Base-by-base conservation (phyloP, 169 alveolate genomes). In the Eimeria praecox region DNA sequence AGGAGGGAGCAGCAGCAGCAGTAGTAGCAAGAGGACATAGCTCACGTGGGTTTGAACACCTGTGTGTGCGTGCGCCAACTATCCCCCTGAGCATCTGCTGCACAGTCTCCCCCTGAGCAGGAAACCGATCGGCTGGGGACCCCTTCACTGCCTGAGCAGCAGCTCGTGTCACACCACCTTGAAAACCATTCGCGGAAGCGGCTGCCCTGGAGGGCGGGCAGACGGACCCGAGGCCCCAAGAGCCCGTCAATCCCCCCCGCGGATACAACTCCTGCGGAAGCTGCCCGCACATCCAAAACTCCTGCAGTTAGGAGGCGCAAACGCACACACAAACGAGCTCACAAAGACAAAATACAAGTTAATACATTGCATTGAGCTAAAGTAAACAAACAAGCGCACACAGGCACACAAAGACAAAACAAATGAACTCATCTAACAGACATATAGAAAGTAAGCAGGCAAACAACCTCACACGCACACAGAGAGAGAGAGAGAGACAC, bases 21-120 rank as follows among this genome's bases (percentile, higher is more conserved):
- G 56, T 77, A 2, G 85, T 18, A 75, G 33, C 22, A 33, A 0
- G 27, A 75, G 6, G 85, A 35, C 9, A 22, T 38, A 30, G 30
- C 92, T 85, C 66, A 85, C 92, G 78, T 42, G 12, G 92, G 92
- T 69, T 85, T 85, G 78, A 54, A 85, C 35, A 54, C 77, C 27
- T 59, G 92, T 5, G 92, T 85, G 8, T 85, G 46, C 46, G 78
- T 85, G 38, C 16, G 75, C 92, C 92, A 85, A 9, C 62, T 16
- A 38, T 85, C 92, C 27, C 40, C 52, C 12, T 35, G 92, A 1
- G 35, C 66, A 27, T 52, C 75, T 22, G 73, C 56, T 2, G 12
- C 52, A 56, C 44, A 33, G 77, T 66, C 56, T 14, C 56, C 33
- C 14, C 78, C 52, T 5, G 52, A 22, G 52, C 92, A 85, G 78